A percentile compares a stretch with the other conserved stretches of the same genome.
Conservation (phyloP, 2,329 filamentous ascomycete genomes). For the Exophiala dermatitidis region DNA sequence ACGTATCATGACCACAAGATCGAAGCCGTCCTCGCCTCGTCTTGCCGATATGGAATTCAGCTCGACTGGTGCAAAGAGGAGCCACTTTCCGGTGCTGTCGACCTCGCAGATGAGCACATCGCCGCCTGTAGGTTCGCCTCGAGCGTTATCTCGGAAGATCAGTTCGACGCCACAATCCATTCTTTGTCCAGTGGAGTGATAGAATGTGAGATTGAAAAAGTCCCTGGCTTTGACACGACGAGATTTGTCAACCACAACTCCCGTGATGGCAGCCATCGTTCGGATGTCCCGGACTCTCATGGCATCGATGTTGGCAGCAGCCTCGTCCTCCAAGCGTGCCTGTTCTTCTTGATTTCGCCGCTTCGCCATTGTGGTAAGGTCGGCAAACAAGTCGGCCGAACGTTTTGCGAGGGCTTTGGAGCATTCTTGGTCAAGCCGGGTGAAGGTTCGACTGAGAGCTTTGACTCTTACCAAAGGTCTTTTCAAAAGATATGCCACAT, state of each 20-base stretch:
- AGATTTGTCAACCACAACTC: slow-evolving; percentile 63
- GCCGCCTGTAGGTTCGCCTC: slow-evolving; percentile 56
- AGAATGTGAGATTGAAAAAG: slow-evolving; percentile 75
- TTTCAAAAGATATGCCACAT: slow-evolving; percentile 89
- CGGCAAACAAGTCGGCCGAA: slow-evolving; percentile 58
- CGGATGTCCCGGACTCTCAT: slow-evolving; percentile 71
- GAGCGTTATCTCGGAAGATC: slow-evolving; percentile 71
- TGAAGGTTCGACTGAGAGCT: slow-evolving; percentile 76
- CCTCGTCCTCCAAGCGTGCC: slow-evolving; percentile 73
- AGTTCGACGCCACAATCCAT: slow-evolving; percentile 85
- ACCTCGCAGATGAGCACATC: slow-evolving; percentile 91
- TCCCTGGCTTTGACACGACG: slow-evolving; percentile 85
- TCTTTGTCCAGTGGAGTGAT: slow-evolving; percentile 82
- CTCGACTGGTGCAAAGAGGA: slow-evolving; percentile 85
- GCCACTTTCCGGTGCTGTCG: slow-evolving; percentile 68
- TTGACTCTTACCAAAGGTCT: slow-evolving; percentile 81
- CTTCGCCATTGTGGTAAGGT: slow-evolving; percentile 67
- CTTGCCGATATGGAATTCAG: slow-evolving; percentile 69
- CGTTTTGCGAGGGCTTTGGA: slow-evolving; percentile 47
- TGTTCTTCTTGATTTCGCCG: slow-evolving; percentile 66
- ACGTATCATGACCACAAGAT: slow-evolving; percentile 81
- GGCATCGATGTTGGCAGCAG: slow-evolving; percentile 74
- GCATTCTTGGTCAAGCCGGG: slow-evolving; percentile 45
- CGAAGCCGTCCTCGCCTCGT: slow-evolving; percentile 60
- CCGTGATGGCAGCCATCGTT: slow-evolving; percentile 64